These are phyloP conservation scores for Besnoitia besnoiti DNA, from an alignment of 169 alveolate genomes.

Conservation along the genomic window DNA sequence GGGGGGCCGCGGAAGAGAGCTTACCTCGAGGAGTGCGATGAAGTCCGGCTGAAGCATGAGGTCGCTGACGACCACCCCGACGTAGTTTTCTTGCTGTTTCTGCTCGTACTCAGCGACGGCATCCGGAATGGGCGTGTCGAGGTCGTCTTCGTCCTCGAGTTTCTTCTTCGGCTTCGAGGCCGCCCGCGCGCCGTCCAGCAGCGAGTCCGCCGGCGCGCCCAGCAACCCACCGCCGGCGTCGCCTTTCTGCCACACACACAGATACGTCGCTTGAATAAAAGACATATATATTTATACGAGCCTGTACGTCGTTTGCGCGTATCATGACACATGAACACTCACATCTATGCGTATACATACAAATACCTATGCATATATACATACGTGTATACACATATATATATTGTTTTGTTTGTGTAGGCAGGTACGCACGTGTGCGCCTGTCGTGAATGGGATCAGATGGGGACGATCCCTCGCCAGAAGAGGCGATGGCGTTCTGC, in stretches of 20 bases:
- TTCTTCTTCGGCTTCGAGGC: not conserved
- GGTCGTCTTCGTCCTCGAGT: not conserved
- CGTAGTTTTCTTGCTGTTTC: slow-evolving; percentile 24
- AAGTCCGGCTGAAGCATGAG: slow-evolving; percentile 32
- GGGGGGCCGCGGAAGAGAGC: not conserved
- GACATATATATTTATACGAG: not conserved
- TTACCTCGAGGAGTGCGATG: slow-evolving; percentile 13
- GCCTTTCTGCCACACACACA: not conserved
- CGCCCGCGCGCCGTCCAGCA: not conserved
- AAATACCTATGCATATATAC: not conserved
- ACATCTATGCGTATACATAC: not conserved
- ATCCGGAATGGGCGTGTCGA: slow-evolving; percentile 25
- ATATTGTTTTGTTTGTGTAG: no score
- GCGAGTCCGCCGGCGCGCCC: not conserved
- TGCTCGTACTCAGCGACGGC: not conserved
- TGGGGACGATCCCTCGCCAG: no score
- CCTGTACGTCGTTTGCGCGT: not conserved
- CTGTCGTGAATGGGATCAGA: no score
- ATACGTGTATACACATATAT: not conserved
- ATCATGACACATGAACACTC: not conserved
- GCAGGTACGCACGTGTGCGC: no score
- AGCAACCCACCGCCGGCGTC: not conserved
- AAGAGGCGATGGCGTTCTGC: no score
- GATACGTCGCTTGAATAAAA: no score
- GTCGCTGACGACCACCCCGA: slow-evolving; percentile 39